Base-by-base conservation (phyloP, 1,139 yeast species). In the Suhomyces bribrorum region DNA sequence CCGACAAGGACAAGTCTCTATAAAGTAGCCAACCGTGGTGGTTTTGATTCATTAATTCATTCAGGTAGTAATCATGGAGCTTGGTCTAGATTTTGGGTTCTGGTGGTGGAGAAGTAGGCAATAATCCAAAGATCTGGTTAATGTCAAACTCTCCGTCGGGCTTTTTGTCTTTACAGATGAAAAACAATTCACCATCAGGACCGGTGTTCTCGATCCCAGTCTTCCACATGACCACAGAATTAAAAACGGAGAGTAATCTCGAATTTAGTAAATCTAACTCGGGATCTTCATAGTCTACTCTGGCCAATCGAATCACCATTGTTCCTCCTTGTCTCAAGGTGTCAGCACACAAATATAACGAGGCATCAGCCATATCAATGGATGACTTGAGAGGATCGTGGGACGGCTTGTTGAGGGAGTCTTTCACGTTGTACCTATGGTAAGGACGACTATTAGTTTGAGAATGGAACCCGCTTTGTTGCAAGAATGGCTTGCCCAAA, bases 331-430 rank as follows among this genome's bases (percentile, higher is more conserved):
- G 79, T 46, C 73, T 79, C 39, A 92, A 63, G 3, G 84, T 59
- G 44, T 82, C 87, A 36, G 86, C 75, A 3, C 89, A 81, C 40
- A 90, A 74, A 11, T 87, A 69, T 43, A 92, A 64, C 0, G 96
- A 90, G 0, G 97, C 96, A 56, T 92, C 97, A 47, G 97, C 92
- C 39, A 92, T 65, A 58, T 90, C 96, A 18, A 71, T 50, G 3
- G 62, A 47, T 17, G 70, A 55, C 37, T 63, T 62, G 8, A 44
- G 38, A 2, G 64, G 61, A 14, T 64, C 54, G 3, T 48, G 43
- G 9, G 57, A 46, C 0, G 66, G 61, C 33, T 53, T 53, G 24
- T 56, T 62, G 15, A 70, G 50, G 1, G 59, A 57, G 1, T 49
- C 48, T 33, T 64, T 61, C 13, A 56, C 50, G 22, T 56, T 52